Base-by-base conservation (phyloP, 2,329 filamentous ascomycete genomes). In the Cladorrhinum sp. region DNA sequence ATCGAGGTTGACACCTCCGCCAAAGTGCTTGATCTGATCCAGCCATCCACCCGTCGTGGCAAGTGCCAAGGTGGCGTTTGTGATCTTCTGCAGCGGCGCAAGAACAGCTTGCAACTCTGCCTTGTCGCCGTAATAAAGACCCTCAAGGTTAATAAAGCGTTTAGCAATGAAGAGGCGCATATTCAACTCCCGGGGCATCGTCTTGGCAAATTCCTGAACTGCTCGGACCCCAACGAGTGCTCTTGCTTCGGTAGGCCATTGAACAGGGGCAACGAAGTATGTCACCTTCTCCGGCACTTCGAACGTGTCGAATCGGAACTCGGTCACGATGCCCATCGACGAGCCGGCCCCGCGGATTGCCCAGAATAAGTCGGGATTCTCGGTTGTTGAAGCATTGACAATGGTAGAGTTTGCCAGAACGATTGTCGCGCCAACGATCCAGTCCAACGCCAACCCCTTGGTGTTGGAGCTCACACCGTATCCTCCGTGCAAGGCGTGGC, bases 291-390 rank as follows among this genome's bases (percentile, higher is more conserved):
- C 65, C 0, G 76, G 76, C 1, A 69, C 75, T 36, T 65, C 64
- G 48, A 77, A 78, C 1, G 77, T 79, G 42, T 73, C 67, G 65
- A 79, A 73, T 54, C 71, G 68, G 66, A 78, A 78, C 55, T 73
- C 71, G 21, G 73, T 72, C 16, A 76, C 74, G 55, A 79, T 69
- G 5, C 74, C 77, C 57, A 78, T 74, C 1, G 73, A 76, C 1
- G 72, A 71, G 5, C 75, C 76, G 0, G 75, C 76, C 10, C 77
- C 77, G 16, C 75, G 75, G 12, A 79, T 46, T 1, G 75, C 76
- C 76, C 76, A 79, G 68, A 76, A 78, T 8, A 79, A 69, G 20
- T 79, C 77, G 0, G 68, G 33, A 63, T 77, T 74, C 61, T 75
- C 72, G 1, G 64, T 69, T 14, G 67, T 61, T 0, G 74, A 76